Conservation (phyloP, 192 early-diverging fungal genomes). For the Jimgerdemannia lactiflua region DNA sequence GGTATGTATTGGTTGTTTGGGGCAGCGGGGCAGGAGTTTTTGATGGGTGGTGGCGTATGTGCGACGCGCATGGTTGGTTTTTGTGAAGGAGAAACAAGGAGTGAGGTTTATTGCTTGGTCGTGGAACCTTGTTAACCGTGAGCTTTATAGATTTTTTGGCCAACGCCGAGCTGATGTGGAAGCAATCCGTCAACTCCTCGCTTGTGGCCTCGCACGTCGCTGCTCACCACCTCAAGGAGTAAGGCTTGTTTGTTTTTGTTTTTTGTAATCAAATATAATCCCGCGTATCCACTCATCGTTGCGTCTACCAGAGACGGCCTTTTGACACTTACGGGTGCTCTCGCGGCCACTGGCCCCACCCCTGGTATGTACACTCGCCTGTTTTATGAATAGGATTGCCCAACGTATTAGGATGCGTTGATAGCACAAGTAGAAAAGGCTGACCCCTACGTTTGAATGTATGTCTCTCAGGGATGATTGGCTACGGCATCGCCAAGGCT, state of each 20-base stretch:
- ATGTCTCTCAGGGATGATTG: conserved; percentile 52
- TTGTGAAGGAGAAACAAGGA: not conserved
- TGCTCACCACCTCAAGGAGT: conserved; percentile 68
- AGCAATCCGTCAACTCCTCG: conserved; percentile 80
- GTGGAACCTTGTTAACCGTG: no score
- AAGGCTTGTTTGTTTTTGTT: conserved; percentile 13
- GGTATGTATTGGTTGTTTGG: conserved; percentile 27
- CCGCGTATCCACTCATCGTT: not conserved
- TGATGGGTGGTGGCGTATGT: no score
- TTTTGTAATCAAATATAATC: not conserved
- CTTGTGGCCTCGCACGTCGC: conserved; percentile 83
- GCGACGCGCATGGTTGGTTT: not conserved
- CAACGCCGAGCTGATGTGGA: conserved; percentile 72
- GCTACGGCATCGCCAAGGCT: conserved; percentile 94
- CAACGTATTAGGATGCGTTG: no score
- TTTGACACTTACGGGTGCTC: conserved; percentile 78
- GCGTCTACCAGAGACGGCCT: conserved; percentile 54
- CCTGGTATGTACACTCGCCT: conserved; percentile 33
- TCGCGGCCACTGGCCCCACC: conserved; percentile 67
- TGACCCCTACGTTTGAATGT: no score
- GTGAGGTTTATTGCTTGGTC: no score
- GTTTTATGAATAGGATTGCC: conserved; percentile 20
- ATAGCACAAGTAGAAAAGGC: not conserved
- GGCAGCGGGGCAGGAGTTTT: no score
- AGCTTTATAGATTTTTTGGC: conserved; percentile 53